Conservation (phyloP, 192 early-diverging fungal species). For the Paraglomus occultum region DNA sequence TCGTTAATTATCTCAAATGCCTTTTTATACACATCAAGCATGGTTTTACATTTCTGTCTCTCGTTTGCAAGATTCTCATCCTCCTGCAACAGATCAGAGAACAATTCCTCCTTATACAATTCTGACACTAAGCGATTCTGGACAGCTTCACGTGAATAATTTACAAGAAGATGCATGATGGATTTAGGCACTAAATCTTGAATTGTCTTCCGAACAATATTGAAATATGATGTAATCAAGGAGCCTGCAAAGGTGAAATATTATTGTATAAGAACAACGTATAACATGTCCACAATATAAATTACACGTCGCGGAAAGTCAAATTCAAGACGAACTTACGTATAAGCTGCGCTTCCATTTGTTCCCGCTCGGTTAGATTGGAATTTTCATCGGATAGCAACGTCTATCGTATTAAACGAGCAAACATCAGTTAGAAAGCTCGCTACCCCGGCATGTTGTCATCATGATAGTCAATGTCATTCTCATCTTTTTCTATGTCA, state of each 20-base stretch:
- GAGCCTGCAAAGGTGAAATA: slow-evolving; percentile 40
- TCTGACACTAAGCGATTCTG: slow-evolving; percentile 75
- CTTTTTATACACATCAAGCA: slow-evolving; percentile 77
- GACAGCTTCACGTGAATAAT: slow-evolving; percentile 66
- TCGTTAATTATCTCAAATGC: slow-evolving; percentile 70
- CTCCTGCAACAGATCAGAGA: slow-evolving; percentile 70
- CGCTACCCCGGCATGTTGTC: no score
- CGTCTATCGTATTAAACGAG: background rate
- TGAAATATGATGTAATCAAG: slow-evolving; percentile 75
- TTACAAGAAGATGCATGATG: slow-evolving; percentile 80
- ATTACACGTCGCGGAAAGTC: background rate
- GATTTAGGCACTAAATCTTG: slow-evolving; percentile 81
- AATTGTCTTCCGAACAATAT: slow-evolving; percentile 76
- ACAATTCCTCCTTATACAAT: slow-evolving; percentile 70
- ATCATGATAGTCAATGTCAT: slow-evolving; percentile 39
- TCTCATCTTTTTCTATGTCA: slow-evolving; percentile 35
- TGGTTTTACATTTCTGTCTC: slow-evolving; percentile 70
- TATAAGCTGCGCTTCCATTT: slow-evolving; percentile 76
- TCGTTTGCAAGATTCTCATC: slow-evolving; percentile 69
- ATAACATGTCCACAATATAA: background rate
- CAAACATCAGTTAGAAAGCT: no score
- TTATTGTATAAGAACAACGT: background rate
- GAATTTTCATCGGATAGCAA: slow-evolving; percentile 19
- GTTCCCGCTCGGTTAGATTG: slow-evolving; percentile 55
- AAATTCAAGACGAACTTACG: slow-evolving; percentile 44